phyloP scores from a whole-genome alignment of 2,329 filamentous ascomycete species.

The Exophiala calicioides region DNA sequence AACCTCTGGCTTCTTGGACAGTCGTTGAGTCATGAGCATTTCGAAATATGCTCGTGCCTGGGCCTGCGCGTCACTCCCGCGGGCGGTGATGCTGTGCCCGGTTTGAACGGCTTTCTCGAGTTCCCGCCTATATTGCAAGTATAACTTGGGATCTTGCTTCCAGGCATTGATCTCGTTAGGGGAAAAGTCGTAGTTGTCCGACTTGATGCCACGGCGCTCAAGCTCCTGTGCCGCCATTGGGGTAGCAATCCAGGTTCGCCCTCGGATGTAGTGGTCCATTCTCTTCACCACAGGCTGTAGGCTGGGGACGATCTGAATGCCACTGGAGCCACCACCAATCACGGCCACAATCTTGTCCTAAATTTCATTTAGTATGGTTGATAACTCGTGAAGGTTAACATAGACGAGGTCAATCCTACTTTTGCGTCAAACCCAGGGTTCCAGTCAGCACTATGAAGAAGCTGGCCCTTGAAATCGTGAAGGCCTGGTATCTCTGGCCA shows the following conservation, averaged over 20 bases:
- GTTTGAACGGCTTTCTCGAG: conserved; percentile 36
- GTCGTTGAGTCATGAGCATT: conserved; percentile 26
- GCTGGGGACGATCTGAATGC: conserved; percentile 35
- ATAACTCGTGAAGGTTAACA: neutral
- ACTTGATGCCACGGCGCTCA: conserved; percentile 28
- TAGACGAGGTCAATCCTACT: conserved; percentile 2
- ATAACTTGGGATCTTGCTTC: conserved; percentile 23
- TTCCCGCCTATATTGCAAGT: conserved; percentile 38
- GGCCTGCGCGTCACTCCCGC: conserved; percentile 24
- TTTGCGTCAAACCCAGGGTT: conserved; percentile 29
- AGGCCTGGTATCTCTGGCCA: conserved; percentile 38
- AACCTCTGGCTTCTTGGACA: conserved; percentile 38
- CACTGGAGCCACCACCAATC: conserved; percentile 32
- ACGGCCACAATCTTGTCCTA: conserved; percentile 32
- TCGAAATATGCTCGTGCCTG: conserved; percentile 20
- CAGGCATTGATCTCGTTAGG: conserved; percentile 31
- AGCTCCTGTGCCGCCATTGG: conserved; percentile 28
- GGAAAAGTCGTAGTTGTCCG: conserved; percentile 34
- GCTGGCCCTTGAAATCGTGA: conserved; percentile 34
- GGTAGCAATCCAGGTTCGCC: conserved; percentile 36
- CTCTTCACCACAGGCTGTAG: conserved; percentile 30
- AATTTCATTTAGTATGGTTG: too few relatives aligned
- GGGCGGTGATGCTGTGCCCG: conserved; percentile 28
- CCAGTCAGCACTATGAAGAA: conserved; percentile 37
- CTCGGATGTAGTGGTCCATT: conserved; percentile 35